Evolutionary conservation across 441 rosid genomes (phyloP), one percentile per base, ranked within the genome.

Genomic region (Erodium trifolium): DNA sequence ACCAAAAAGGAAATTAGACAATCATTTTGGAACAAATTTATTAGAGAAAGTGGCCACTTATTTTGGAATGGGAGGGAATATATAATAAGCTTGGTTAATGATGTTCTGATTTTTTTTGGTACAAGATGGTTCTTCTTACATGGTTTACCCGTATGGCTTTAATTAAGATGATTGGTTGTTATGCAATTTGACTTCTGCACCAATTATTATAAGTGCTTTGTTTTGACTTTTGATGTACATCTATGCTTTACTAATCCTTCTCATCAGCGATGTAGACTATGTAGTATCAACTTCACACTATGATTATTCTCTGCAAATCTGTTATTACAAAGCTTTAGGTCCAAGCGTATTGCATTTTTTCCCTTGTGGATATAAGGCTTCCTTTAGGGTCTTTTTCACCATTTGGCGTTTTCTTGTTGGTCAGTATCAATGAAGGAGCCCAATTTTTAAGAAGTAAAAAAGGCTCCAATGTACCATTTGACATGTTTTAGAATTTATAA

Each of bases 31-130:
- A 11, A 41, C 47, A 41, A 41, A 41, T 41, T 41, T 41, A 0
- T 5, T 41, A 41, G 47, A 41, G 10, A 41, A 5, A 11, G 47
- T 8, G 10, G 5, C 10, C 2, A 34, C 37, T 34, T 10, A 10
- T 45, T 45, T 45, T 45, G 51, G 51, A 45, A 45, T 11, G 2
- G 2, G 13, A 45, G 51, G 13, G n/a, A 45, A 11, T 45, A 45
- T 53, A 16, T 14, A 53, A 53, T 53, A 53, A 53, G 60, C 60
- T 53, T 53, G 60, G 60, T 53, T 53, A 14, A 53, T 53, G 60
- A 53, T n/a, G 27, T 8, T 57, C 16, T 57, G 63, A 57, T 17
- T 17, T 57, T 57, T 57, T 2, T 57, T 57, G 63, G 63, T 6
- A 6, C 9, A 34, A 7, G 17, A 18, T 57, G 63, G 27, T 57